Evolutionary conservation across 2,329 filamentous ascomycete genomes (phyloP), one percentile per base, ranked within the genome.

Genomic region (Leptosphaerulina australis): DNA sequence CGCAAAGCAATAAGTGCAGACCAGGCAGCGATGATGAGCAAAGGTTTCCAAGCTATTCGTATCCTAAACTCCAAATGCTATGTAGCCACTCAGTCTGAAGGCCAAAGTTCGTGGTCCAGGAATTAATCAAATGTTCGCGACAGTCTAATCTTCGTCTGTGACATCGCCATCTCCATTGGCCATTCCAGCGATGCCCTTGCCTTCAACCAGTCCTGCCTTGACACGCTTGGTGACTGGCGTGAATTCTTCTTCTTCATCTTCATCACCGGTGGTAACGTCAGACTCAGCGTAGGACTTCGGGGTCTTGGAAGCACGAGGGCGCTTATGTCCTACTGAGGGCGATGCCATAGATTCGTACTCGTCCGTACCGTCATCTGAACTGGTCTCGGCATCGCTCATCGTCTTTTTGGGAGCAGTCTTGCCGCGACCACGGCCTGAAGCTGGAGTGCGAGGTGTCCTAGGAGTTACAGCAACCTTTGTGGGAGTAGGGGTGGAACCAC

Each of bases 241-340:
- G 25, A 46, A 46, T 9, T 29, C 28, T 4, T 39, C 46, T n/a
- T 51, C 48, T 1, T 35, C 31, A 11, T 35, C 33, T 2, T 40
- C 40, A 0, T 51, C 36, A n/a, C 26, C 36, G 9, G 20, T 5
- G 6, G 14, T 10, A 8, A 30, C 41, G 22, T 39, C 35, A 3
- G 35, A 40, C 40, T 50, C 48, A 2, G 18, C 36, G 31, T 51
- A 51, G 0, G 30, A 21, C 12, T 4, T 7, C 6, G 10, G 14
- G 1, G 12, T 6, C 7, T 26, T 20, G 3, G 30, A 31, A 3
- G 5, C n/a, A 4, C 48, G 36, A 15, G 17, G 17, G 2, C 41
- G 41, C 41, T 51, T 41, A 17, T 34, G 39, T 3, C 6, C 4
- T 2, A 30, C 14, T 1, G 17, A 36, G 3, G 41, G 31, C 0